phyloP scores from a whole-genome alignment of 129 eudicot species.

The Scalesia atractyloides region DNA sequence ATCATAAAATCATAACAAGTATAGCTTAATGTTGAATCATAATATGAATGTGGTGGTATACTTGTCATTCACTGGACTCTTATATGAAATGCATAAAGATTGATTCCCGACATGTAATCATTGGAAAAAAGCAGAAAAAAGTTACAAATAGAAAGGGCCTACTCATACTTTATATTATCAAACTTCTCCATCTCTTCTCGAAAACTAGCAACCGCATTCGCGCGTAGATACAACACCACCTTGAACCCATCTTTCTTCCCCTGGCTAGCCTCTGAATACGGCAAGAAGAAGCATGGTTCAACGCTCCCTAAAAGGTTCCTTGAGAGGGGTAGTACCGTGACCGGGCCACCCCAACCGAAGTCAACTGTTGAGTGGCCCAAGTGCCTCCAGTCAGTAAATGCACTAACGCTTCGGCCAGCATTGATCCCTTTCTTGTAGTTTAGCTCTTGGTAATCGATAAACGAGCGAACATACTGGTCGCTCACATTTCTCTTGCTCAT shows the following conservation, averaged over 20 bases:
- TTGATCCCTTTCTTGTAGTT: constrained; percentile 60
- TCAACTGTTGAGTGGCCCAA: constrained; percentile 85
- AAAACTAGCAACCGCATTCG: constrained; percentile 43
- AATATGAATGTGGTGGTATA: neutral
- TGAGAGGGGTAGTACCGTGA: constrained; percentile 71
- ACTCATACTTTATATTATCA: constrained; percentile 40
- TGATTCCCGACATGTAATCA: neutral
- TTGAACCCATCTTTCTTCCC: constrained; percentile 63
- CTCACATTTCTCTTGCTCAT: constrained; percentile 62
- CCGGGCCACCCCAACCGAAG: constrained; percentile 90
- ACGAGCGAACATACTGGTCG: constrained; percentile 64
- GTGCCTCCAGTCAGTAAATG: constrained; percentile 90
- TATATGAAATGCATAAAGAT: neutral
- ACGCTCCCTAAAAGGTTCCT: constrained; percentile 64
- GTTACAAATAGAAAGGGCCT: neutral
- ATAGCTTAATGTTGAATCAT: constrained; percentile 4
- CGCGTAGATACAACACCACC: constrained; percentile 56
- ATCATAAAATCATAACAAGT: constrained; percentile 18
- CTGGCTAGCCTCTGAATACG: constrained; percentile 54
- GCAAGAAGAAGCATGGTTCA: constrained; percentile 78
- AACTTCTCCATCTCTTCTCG: constrained; percentile 62
- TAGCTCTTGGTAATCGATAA: constrained; percentile 65
- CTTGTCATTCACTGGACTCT: constrained; percentile 20
- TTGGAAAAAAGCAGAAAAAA: neutral
- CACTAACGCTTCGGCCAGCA: constrained; percentile 64